Evolutionary conservation across 2,329 filamentous ascomycete genomes (phyloP).

Genomic region (Penicillium concentricum): DNA sequence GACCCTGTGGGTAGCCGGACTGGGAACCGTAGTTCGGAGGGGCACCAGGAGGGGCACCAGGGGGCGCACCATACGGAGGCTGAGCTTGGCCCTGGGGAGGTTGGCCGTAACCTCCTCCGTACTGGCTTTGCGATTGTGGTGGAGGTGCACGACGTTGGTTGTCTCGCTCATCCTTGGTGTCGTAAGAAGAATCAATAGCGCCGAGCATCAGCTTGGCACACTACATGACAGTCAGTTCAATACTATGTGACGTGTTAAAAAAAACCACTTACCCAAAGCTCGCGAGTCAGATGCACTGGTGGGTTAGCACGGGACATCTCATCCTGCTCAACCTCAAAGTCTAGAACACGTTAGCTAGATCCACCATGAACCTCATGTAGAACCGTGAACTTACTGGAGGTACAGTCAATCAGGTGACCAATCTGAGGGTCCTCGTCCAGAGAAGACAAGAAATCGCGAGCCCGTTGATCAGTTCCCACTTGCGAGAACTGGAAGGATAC

Average conservation of each 20-base stretch:
- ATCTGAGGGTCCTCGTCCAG: constrained; percentile 64
- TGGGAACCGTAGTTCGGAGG: constrained; percentile 12
- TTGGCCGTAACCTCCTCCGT: constrained; percentile 32
- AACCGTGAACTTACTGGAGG: constrained; percentile 64
- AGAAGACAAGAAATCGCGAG: constrained; percentile 62
- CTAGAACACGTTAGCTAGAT: constrained; percentile 37
- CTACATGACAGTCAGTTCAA: constrained; percentile 28
- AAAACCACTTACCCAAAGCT: constrained; percentile 55
- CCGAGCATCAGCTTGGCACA: constrained; percentile 67
- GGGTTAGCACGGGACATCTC: constrained; percentile 63
- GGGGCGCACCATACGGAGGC: constrained; percentile 21
- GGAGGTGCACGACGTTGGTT: constrained; percentile 33
- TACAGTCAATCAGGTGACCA: constrained; percentile 64
- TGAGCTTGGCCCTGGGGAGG: constrained; percentile 8
- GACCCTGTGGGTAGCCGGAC: constrained; percentile 11
- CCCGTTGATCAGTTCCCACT: constrained; percentile 65
- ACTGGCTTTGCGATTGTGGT: constrained; percentile 37
- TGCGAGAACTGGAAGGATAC: constrained; percentile 68
- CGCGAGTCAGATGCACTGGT: constrained; percentile 62
- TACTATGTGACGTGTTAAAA: neutral
- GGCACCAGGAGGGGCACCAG: constrained; percentile 15
- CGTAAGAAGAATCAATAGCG: constrained; percentile 65
- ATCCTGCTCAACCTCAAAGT: constrained; percentile 67
- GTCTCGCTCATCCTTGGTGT: constrained; percentile 63
- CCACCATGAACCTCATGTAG: neutral